phyloP scores from a whole-genome alignment of 768 basidiomycete species.

The Termitomyces sp. region DNA sequence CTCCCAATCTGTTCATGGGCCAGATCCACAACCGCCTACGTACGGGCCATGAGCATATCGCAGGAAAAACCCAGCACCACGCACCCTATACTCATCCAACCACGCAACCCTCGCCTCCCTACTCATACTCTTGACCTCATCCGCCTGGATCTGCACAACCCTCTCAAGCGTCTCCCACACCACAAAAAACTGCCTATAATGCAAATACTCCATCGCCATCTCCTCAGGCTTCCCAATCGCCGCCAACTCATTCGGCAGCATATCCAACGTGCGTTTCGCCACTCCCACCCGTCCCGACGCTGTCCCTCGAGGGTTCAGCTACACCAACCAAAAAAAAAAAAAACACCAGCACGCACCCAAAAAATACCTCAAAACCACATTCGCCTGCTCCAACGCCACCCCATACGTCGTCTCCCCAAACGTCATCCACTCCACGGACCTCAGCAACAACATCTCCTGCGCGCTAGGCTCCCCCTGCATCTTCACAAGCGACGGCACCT shows the following conservation, averaged over 20 bases:
- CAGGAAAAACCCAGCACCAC: conserved; percentile 8
- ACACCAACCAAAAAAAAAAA: too few relatives aligned
- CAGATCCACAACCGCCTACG: conserved; percentile 57
- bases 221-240: conserved; percentile 67
- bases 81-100: conserved; percentile 63
- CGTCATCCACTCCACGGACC: conserved; percentile 93
- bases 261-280: conserved; percentile 54
- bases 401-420: conserved; percentile 69
- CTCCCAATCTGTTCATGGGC: conserved; percentile 64
- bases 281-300: conserved; percentile 73
- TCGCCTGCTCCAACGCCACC: conserved; percentile 82
- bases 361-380: conserved; percentile 86
- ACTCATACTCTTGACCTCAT: conserved; percentile 54
- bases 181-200: conserved; percentile 77
- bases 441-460: conserved; percentile 62
- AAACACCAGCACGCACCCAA: conserved; percentile 53
- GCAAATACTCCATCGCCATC: conserved; percentile 68
- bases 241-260: conserved; percentile 63
- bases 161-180: conserved; percentile 67
- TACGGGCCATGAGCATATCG: neutral
- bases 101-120: conserved; percentile 57
- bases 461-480: conserved; percentile 55
- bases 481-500: conserved; percentile 59
- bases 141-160: conserved; percentile 57
- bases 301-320: too few relatives aligned